Evolutionary conservation across 176 grass and related monocot genomes (phyloP), one percentile per base, ranked within the genome.

Genomic region (Panicum miliaceum): DNA sequence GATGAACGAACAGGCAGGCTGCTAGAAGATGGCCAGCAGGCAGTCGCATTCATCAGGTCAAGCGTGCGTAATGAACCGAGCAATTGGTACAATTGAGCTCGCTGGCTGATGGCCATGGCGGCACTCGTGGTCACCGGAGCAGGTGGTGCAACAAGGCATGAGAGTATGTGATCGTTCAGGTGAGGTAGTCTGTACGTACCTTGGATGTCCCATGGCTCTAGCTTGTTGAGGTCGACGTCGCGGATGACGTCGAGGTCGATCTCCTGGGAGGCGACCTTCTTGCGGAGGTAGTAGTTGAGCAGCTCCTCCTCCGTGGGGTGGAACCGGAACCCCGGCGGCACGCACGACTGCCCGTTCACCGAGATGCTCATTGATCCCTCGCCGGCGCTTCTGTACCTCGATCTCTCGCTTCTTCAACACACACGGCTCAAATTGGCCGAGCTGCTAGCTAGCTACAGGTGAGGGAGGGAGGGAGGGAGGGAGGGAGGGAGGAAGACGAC

Each of bases 121-220:
- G 15, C 48, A 18, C 14, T 16, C 48, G 4, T 15, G 4, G 48
- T 51, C 48, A 5, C 15, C 13, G 48, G 48, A 5, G 48, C 48
- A 51, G 48, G 12, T 51, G 48, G 48, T 51, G 48, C 48, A 51
- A 51, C 48, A 2, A 51, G 11, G 1, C 1, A 13, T 2, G 1
- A 2, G 43, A 46, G 43, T 46, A 12, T 11, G 42, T 45, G 8
- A n/a, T 32, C 29, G 29, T 1, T 32, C 29, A 32, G 29, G 29
- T 32, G 29, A 32, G 1, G 29, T 1, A 2, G 29, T 32, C 29
- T 32, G 29, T 32, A 32, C 47, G 1, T 50, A 50, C 51, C 96
- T 93, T 98, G 96, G 68, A 98, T 98, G 63, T 98, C 96, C 96
- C 96, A 98, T 82, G 96, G 96, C 88, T 98, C 96, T 40, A 98